Evolutionary conservation across 2,329 filamentous ascomycete genomes (phyloP).

Genomic region (Chalaropsis ovoidea): DNA sequence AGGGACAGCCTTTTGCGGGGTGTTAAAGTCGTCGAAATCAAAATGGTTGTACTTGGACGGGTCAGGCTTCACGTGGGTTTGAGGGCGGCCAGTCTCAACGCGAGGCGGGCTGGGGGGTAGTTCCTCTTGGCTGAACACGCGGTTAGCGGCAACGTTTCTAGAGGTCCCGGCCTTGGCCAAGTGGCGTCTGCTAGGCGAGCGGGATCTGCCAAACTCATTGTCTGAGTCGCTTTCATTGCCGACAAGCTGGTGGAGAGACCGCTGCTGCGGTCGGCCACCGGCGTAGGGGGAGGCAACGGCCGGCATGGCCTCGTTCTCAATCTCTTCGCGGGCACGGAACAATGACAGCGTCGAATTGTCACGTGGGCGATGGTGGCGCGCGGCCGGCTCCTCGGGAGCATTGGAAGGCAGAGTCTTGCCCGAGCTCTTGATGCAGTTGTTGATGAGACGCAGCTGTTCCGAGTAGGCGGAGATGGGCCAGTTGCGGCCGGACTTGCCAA

Average conservation of each 20-base stretch:
- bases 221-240: conserved; percentile 39
- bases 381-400: background rate
- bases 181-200: conserved; percentile 34
- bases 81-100: conserved; percentile 30
- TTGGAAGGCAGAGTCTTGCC: conserved; percentile 30
- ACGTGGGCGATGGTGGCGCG: conserved; percentile 31
- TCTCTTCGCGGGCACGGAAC: conserved; percentile 59
- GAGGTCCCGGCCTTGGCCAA: conserved; percentile 43
- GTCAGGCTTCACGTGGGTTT: conserved; percentile 20
- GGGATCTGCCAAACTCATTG: conserved; percentile 42
- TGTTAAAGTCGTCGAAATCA: conserved; percentile 70
- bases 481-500: conserved; percentile 78
- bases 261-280: conserved; percentile 51
- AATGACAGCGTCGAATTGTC: conserved; percentile 56
- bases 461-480: conserved; percentile 88
- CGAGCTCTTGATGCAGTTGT: conserved; percentile 46
- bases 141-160: conserved; percentile 47
- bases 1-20: conserved; percentile 61
- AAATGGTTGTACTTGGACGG: conserved; percentile 24
- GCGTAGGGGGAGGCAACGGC: conserved; percentile 52
- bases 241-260: conserved; percentile 64
- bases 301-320: conserved; percentile 41
- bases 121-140: conserved; percentile 49
- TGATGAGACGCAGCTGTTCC: conserved; percentile 72
- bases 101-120: conserved; percentile 54